Evolutionary conservation across 2,329 filamentous ascomycete species (phyloP).

Genomic region (Hansfordia pulvinata): DNA sequence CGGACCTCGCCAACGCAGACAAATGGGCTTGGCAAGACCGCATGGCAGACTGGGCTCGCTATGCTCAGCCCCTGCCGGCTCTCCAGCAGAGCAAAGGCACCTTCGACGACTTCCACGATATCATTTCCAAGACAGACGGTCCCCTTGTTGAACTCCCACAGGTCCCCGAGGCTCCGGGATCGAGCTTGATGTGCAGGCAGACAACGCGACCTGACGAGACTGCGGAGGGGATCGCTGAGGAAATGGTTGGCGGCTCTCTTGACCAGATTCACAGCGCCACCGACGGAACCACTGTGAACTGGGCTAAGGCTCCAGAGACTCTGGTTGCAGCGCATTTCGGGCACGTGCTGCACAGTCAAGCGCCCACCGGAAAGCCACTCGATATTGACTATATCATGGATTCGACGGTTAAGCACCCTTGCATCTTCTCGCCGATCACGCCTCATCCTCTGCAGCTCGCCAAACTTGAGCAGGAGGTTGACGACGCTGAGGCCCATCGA

Average conservation of each 20-base stretch:
- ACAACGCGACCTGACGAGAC: too few relatives aligned
- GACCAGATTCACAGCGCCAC: conserved; percentile 2
- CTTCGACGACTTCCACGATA: too few relatives aligned
- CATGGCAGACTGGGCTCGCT: conserved; percentile 19
- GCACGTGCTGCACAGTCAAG: conserved; percentile 29
- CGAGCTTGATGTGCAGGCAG: too few relatives aligned
- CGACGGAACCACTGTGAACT: conserved; percentile 8
- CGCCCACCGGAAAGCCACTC: too few relatives aligned
- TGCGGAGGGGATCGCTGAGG: background rate
- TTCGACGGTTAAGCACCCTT: too few relatives aligned
- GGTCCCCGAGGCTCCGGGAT: too few relatives aligned
- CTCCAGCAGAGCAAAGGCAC: background rate
- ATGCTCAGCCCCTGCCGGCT: conserved; percentile 8
- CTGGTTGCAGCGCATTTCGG: conserved; percentile 33
- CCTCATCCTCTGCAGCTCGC: conserved; percentile 33
- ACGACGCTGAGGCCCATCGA: conserved; percentile 3
- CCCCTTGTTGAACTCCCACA: too few relatives aligned
- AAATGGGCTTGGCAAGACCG: conserved; percentile 24
- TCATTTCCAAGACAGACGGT: too few relatives aligned
- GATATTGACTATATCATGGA: too few relatives aligned
- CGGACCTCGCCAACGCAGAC: conserved; percentile 11
- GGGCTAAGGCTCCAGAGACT: conserved; percentile 9
- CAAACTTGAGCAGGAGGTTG: conserved; percentile 13
- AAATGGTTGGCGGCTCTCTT: background rate
- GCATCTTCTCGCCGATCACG: conserved; percentile 28